Percentiles rank a stretch among this genome's conserved stretches.
phyloP scores from a whole-genome alignment of 208 protist genomes.

The Balamuthia mandrillaris region DNA sequence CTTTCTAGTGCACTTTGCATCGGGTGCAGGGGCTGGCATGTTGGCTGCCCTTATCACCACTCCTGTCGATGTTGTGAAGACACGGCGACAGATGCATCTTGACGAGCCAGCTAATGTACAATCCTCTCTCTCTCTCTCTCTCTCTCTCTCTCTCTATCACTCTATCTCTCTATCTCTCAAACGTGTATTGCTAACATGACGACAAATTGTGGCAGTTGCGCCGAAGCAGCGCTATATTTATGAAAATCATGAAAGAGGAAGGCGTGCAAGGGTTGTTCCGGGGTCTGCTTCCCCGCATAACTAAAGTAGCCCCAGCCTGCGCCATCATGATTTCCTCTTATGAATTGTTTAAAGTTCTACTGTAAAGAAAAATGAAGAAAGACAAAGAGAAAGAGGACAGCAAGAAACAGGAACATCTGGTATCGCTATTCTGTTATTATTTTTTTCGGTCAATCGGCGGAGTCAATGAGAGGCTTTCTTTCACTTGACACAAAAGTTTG shows the following conservation, averaged over 20 bases:
- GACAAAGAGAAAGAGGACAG: no score
- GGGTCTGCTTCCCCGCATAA: constrained; percentile 43
- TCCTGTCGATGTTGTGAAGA: constrained; percentile 56
- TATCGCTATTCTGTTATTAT: no score
- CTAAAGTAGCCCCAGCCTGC: constrained; percentile 49
- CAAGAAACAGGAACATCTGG: no score
- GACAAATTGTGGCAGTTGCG: no score
- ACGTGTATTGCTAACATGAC: no score
- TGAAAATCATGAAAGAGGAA: constrained; percentile 37
- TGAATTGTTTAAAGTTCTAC: constrained; percentile 52
- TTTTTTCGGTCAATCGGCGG: no score
- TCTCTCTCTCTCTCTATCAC: no score
- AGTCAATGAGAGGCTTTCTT: no score
- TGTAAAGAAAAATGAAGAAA: no score
- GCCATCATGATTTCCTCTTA: constrained; percentile 54
- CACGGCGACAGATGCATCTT: constrained; percentile 46
- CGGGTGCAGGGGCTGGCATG: constrained; percentile 41
- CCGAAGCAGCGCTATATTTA: background rate
- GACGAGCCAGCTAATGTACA: background rate
- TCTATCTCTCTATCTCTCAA: no score
- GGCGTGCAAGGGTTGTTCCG: constrained; percentile 37
- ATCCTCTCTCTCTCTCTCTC: background rate
- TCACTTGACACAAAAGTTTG: no score
- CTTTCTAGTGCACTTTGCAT: constrained; percentile 37
- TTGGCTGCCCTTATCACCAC: constrained; percentile 43